Evolutionary conservation across 2,329 filamentous ascomycete species (phyloP).

Genomic region (Diaporthe batatas): DNA sequence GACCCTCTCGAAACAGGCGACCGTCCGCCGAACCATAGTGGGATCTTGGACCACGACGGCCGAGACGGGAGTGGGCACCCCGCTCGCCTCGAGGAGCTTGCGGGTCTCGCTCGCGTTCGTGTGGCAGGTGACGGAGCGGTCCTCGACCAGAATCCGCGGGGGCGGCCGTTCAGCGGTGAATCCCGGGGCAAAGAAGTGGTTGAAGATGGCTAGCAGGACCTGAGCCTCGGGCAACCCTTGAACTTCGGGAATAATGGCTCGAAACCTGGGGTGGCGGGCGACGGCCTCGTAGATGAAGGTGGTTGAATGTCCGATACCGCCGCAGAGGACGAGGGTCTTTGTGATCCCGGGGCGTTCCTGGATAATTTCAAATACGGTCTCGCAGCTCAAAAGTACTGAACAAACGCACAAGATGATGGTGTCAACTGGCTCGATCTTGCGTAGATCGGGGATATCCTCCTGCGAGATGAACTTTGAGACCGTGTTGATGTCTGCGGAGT

Average conservation of each 20-base stretch:
- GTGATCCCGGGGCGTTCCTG: slow-evolving; percentile 6
- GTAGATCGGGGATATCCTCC: slow-evolving; percentile 5
- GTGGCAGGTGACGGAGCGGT: slow-evolving; percentile 8
- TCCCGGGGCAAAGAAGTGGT: slow-evolving; percentile 7
- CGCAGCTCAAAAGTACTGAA: background rate
- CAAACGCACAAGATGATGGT: slow-evolving; percentile 1
- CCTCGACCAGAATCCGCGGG: slow-evolving; percentile 1
- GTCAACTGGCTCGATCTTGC: slow-evolving; percentile 4
- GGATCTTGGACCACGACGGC: slow-evolving; percentile 5
- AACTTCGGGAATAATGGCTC: background rate
- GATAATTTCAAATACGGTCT: slow-evolving; percentile 7
- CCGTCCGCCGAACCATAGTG: background rate
- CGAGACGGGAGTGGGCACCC: background rate
- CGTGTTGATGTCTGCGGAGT: background rate
- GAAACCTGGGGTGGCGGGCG: slow-evolving; percentile 17
- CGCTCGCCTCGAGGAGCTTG: slow-evolving; percentile 12
- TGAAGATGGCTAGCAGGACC: slow-evolving; percentile 6
- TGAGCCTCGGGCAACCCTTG: slow-evolving; percentile 5
- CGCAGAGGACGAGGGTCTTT: slow-evolving; percentile 16
- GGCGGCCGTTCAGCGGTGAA: background rate
- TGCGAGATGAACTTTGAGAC: slow-evolving; percentile 14
- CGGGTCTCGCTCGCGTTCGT: slow-evolving; percentile 19
- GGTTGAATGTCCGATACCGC: slow-evolving; percentile 19
- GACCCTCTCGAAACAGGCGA: slow-evolving; percentile 7
- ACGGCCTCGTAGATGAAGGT: slow-evolving; percentile 12